Base-by-base conservation (phyloP, 192 early-diverging fungal species). In the Backusella liffmaniae region DNA sequence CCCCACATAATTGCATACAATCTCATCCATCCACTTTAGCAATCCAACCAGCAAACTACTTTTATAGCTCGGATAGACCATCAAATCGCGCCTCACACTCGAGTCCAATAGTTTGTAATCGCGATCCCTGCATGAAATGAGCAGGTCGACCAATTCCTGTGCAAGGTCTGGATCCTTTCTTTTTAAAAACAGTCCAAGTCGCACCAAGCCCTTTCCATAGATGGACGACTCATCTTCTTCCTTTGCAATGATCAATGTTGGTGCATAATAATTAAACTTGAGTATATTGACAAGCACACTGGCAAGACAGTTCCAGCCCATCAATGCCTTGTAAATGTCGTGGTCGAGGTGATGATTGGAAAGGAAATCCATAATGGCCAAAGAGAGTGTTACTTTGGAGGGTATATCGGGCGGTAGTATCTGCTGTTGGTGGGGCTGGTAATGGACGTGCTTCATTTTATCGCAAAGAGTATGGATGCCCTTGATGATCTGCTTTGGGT, bases 281-380 rank as follows among this genome's bases (percentile, higher is more conserved):
- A 77, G 39, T 21, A 77, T n/a, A 23, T 72, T 41, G 16, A 59
- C 73, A 75, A 75, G 56, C 7, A 81, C 66, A 59, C 59, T 36
- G 1, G 67, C 67, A 15, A 81, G 73, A 42, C 76, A 41, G 13
- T 81, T 76, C 80, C 80, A 81, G 29, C 59, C 44, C 76, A 75
- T 77, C 46, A 81, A 53, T 6, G 53, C 65, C 30, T 69, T 15
- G 30, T 71, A 65, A 30, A 76, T 10, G 7, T 42, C 23, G 0
- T 26, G 23, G n/a, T 73, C 67, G 2, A 68, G 46, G 13, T 39
- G 3, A 5, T 13, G 12, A 1, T 37, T 29, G 12, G 77, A 51
- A 4, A 79, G 26, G 9, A 69, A 70, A 16, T 65, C 49, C 41
- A 51, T 39, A 0, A 79, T 29, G 12, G 74, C 7, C 36, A 73